A percentile compares a stretch with the other conserved stretches of the same genome.
Conservation (phyloP, 176 grass and related monocot genomes). For the Thalia dealbata region DNA sequence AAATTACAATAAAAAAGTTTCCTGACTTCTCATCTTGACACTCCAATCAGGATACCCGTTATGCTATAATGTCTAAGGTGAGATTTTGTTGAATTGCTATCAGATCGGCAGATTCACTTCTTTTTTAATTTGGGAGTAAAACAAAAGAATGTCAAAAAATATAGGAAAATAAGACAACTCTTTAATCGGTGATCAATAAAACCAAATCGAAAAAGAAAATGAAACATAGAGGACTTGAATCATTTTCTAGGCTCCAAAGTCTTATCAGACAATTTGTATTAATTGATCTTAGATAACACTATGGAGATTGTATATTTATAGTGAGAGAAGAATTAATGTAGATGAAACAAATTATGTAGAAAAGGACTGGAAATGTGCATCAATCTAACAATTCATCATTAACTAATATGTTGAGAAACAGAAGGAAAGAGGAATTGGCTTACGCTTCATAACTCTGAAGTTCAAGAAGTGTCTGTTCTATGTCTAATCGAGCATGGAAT, state of each 20-base stretch:
- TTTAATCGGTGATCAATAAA: too few species aligned
- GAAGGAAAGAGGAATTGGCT: conserved; percentile 26
- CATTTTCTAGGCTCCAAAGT: not conserved
- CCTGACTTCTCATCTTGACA: not conserved
- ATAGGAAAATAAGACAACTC: too few species aligned
- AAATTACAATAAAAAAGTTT: not conserved
- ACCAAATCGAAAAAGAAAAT: not conserved
- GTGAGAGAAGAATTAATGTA: not conserved
- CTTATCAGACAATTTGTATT: not conserved
- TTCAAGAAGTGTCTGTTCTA: conserved; percentile 87
- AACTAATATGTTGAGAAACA: not conserved
- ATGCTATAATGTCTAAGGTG: not conserved
- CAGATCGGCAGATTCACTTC: not conserved
- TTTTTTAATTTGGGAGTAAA: not conserved
- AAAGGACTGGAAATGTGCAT: not conserved
- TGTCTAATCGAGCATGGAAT: conserved; percentile 78
- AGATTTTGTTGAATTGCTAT: not conserved
- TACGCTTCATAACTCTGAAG: conserved; percentile 81
- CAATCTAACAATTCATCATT: not conserved
- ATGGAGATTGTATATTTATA: not conserved
- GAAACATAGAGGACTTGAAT: not conserved
- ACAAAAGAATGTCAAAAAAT: too few species aligned
- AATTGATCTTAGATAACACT: not conserved
- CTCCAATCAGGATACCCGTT: not conserved
- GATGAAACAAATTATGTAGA: not conserved